Percentiles rank a stretch among this genome's conserved stretches.
phyloP scores from a whole-genome alignment of 305 asterid species.

The Fraxinus paxiana region DNA sequence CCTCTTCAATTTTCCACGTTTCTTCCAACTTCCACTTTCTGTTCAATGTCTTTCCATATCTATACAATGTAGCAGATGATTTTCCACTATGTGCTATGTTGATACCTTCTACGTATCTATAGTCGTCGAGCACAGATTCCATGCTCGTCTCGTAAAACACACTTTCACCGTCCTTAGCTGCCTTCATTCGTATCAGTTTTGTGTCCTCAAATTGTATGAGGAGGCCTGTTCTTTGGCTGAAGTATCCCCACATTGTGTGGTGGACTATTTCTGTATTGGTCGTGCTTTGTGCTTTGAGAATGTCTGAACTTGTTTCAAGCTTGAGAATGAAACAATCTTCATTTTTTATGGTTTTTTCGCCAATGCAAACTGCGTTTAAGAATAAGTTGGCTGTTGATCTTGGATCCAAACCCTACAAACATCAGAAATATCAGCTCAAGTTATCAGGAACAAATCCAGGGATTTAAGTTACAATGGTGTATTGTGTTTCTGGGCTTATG shows the following conservation, averaged over 20 bases:
- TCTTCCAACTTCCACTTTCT: conserved; percentile 78
- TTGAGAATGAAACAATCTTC: conserved; percentile 81
- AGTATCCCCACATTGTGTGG: conserved; percentile 94
- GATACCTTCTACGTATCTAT: conserved; percentile 64
- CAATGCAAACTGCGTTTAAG: conserved; percentile 76
- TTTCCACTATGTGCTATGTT: conserved; percentile 76
- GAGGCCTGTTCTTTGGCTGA: conserved; percentile 89
- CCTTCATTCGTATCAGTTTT: conserved; percentile 59
- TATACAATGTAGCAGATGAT: conserved; percentile 56
- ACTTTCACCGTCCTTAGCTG: conserved; percentile 47
- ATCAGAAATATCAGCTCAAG: background rate
- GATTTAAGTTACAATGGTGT: background rate
- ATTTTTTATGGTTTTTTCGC: conserved; percentile 58
- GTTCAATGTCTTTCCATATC: conserved; percentile 75
- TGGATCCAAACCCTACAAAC: conserved; percentile 72
- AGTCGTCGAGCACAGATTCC: conserved; percentile 65
- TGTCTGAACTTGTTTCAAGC: conserved; percentile 54
- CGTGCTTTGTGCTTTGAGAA: conserved; percentile 66
- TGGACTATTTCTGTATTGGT: conserved; percentile 66
- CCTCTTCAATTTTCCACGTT: conserved; percentile 78
- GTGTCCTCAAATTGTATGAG: conserved; percentile 78
- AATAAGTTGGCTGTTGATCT: conserved; percentile 78
- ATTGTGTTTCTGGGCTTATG: background rate
- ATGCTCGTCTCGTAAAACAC: conserved; percentile 85
- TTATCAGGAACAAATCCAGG: background rate